A percentile compares a stretch with the other conserved stretches of the same genome.
Evolutionary conservation across 176 grass and related monocot genomes (phyloP).

Genomic region (Elaeis guineensis): DNA sequence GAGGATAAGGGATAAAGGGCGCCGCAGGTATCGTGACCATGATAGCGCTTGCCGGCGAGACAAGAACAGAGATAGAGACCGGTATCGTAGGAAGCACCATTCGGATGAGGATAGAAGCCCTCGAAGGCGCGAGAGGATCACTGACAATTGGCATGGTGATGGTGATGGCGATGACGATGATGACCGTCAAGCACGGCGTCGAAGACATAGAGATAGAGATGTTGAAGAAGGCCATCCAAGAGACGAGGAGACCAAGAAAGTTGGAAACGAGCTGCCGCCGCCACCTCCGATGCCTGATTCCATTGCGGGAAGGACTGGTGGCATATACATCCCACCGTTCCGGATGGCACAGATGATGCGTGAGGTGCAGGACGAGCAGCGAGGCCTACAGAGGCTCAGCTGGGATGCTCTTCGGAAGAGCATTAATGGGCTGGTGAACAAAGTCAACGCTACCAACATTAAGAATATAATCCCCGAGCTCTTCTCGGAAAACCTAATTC

Average conservation of each 20-base stretch:
- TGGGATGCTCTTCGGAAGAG: constrained; percentile 96
- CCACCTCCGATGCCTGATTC: constrained; percentile 39
- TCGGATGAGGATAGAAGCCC: too few relatives aligned
- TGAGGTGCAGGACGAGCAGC: constrained; percentile 69
- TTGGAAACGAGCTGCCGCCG: constrained; percentile 10
- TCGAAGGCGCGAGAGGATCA: neutral
- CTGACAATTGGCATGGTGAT: neutral
- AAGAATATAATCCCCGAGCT: constrained; percentile 35
- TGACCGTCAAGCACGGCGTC: too few relatives aligned
- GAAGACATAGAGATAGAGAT: too few relatives aligned
- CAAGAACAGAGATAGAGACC: neutral
- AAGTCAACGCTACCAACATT: constrained; percentile 88
- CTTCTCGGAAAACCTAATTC: too few relatives aligned
- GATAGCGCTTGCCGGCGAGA: neutral
- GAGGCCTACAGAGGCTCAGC: constrained; percentile 66
- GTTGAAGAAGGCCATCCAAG: too few relatives aligned
- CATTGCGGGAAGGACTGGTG: constrained; percentile 59
- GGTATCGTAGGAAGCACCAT: too few relatives aligned
- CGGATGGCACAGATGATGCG: constrained; percentile 97
- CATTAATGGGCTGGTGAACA: constrained; percentile 89
- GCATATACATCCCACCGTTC: constrained; percentile 91
- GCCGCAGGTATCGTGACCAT: neutral
- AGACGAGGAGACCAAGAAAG: neutral
- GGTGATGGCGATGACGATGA: too few relatives aligned
- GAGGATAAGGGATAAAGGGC: neutral